Evolutionary conservation across 2,329 filamentous ascomycete genomes (phyloP).

Genomic region (Decorospora gaudefroyi): DNA sequence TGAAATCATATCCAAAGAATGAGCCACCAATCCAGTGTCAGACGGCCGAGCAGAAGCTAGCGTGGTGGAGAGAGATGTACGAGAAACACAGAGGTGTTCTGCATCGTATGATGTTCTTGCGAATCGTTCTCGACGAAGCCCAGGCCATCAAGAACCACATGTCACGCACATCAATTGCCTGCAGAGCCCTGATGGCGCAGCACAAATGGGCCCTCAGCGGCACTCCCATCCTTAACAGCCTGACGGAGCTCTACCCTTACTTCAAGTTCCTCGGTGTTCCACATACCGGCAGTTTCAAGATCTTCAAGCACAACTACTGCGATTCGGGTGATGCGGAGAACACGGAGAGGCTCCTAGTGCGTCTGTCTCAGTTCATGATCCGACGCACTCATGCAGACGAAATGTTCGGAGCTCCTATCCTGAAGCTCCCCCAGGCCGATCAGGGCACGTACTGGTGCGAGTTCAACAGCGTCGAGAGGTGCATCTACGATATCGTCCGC

Average conservation of each 20-base stretch:
- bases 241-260: slow-evolving; percentile 46
- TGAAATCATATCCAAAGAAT: slow-evolving; percentile 50
- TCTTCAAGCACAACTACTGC: slow-evolving; percentile 54
- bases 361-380: slow-evolving; percentile 56
- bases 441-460: slow-evolving; percentile 51
- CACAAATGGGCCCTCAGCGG: slow-evolving; percentile 53
- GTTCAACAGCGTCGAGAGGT: slow-evolving; percentile 58
- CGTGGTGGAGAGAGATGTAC: slow-evolving; percentile 45
- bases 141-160: slow-evolving; percentile 60
- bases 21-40: slow-evolving; percentile 45
- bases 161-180: slow-evolving; percentile 52
- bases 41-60: slow-evolving; percentile 48
- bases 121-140: slow-evolving; percentile 63
- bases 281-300: slow-evolving; percentile 47
- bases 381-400: slow-evolving; percentile 59
- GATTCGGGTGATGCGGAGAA: slow-evolving; percentile 36
- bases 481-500: slow-evolving; percentile 59
- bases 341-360: slow-evolving; percentile 43
- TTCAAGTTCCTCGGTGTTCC: slow-evolving; percentile 54
- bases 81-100: slow-evolving; percentile 40
- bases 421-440: slow-evolving; percentile 58
- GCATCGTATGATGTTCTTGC: slow-evolving; percentile 47
- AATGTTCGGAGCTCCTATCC: slow-evolving; percentile 59
- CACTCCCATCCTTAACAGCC: slow-evolving; percentile 48
- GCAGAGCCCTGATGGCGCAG: slow-evolving; percentile 47